Conservation (phyloP, 2,329 filamentous ascomycete species). For the Alternaria conjuncta region DNA sequence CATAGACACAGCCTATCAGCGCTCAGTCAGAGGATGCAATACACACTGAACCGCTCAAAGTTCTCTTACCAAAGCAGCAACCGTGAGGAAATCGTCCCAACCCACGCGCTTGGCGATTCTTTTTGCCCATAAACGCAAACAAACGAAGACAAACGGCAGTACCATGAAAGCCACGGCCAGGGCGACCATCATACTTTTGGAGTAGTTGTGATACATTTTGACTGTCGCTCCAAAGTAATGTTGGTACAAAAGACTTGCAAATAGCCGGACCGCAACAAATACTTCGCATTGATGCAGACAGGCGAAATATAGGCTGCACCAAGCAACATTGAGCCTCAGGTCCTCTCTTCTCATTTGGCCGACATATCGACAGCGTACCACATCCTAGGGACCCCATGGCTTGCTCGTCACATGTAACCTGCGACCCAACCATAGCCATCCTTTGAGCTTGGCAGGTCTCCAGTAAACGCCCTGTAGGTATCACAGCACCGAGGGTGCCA, state of each 20-base stretch:
- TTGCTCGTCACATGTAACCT: background rate
- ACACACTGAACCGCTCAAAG: background rate
- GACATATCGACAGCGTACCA: background rate
- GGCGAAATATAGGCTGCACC: background rate
- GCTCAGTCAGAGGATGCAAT: conserved; percentile 1
- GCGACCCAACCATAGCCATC: background rate
- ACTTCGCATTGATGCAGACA: background rate
- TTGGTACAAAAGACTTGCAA: background rate
- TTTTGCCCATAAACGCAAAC: conserved; percentile 33
- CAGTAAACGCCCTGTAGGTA: background rate
- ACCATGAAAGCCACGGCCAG: conserved; percentile 27
- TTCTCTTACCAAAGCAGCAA: conserved; percentile 29
- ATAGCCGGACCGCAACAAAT: background rate
- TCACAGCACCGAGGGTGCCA: background rate
- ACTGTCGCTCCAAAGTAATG: background rate
- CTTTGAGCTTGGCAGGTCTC: background rate
- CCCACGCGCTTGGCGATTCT: conserved; percentile 22
- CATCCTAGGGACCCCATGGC: background rate
- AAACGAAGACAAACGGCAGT: conserved; percentile 22
- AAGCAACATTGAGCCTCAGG: background rate
- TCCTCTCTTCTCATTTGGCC: background rate
- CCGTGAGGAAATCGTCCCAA: conserved; percentile 30
- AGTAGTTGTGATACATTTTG: conserved; percentile 32
- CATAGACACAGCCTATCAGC: conserved; percentile 22
- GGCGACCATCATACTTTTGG: conserved; percentile 27